Evolutionary conservation across 1,139 yeast species (phyloP).

Genomic region (Candida sp.): DNA sequence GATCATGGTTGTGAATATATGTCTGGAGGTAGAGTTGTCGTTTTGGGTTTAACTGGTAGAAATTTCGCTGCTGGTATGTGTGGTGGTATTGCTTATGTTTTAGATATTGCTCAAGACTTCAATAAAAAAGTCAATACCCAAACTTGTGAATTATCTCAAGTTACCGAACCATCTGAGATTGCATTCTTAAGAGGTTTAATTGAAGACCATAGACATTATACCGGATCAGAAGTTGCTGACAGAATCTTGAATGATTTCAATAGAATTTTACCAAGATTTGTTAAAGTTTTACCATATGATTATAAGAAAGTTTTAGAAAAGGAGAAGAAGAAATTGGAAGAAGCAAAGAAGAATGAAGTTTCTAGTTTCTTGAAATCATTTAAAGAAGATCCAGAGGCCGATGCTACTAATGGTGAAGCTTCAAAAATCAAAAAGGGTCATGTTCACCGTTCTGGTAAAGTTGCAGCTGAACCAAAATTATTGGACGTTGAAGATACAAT

Average conservation of each 20-base stretch:
- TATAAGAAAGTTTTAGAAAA: slow-evolving; percentile 86
- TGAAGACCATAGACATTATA: slow-evolving; percentile 94
- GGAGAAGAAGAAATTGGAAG: slow-evolving; percentile 66
- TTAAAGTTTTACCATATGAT: slow-evolving; percentile 89
- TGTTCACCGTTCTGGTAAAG: slow-evolving; percentile 30
- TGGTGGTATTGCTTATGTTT: slow-evolving; percentile 97
- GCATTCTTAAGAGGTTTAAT: slow-evolving; percentile 91
- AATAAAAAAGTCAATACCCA: slow-evolving; percentile 74
- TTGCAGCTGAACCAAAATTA: slow-evolving; percentile 59
- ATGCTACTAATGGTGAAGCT: slow-evolving; percentile 85
- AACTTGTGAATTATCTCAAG: slow-evolving; percentile 74
- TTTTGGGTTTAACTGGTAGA: slow-evolving; percentile 88
- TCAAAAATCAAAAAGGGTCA: slow-evolving; percentile 49
- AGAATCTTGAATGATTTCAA: slow-evolving; percentile 82
- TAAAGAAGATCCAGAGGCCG: slow-evolving; percentile 80
- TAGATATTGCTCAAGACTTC: slow-evolving; percentile 94
- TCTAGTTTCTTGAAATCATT: slow-evolving; percentile 59
- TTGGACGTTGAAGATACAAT: slow-evolving; percentile 89
- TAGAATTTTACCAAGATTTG: slow-evolving; percentile 83
- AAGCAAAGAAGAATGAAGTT: slow-evolving; percentile 62
- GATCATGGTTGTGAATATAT: slow-evolving; percentile 99
- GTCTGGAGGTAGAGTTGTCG: slow-evolving; percentile 99
- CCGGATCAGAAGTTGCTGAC: slow-evolving; percentile 88
- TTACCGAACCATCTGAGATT: slow-evolving; percentile 87
- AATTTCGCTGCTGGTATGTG: slow-evolving; percentile 99